These are phyloP conservation scores for Chrysoporthe puriensis DNA, from an alignment of 2,329 filamentous ascomycete genomes.

Conservation along the genomic window DNA sequence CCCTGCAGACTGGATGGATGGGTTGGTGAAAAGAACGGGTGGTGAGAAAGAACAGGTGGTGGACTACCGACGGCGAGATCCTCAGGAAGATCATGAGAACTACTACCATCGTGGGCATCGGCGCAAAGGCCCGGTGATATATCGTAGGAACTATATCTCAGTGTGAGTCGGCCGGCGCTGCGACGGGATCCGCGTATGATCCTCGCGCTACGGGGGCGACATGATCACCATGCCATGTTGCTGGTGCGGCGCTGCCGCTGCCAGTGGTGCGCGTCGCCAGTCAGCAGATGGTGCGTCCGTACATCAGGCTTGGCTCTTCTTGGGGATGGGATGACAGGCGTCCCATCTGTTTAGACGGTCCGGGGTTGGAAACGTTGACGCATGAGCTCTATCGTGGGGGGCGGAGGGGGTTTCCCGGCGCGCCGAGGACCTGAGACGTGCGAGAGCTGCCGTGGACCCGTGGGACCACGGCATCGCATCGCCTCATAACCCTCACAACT, in stretches of 20 bases:
- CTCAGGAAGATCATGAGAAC: not conserved
- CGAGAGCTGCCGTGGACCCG: not conserved
- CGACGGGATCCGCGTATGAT: constrained; percentile 15
- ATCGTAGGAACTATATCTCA: not conserved
- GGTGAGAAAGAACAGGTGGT: constrained; percentile 19
- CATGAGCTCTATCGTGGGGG: constrained; percentile 1
- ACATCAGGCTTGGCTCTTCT: not conserved
- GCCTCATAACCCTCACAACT: not conserved
- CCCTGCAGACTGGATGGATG: constrained; percentile 22
- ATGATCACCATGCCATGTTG: constrained; percentile 4
- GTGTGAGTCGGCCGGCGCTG: not conserved
- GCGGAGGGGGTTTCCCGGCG: not conserved
- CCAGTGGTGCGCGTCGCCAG: not conserved
- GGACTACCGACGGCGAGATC: not conserved
- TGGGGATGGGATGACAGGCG: not conserved
- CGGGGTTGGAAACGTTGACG: constrained; percentile 6
- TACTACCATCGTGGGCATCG: not conserved
- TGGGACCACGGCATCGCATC: not conserved
- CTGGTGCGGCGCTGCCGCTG: not conserved
- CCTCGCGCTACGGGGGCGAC: not conserved
- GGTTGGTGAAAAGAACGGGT: constrained; percentile 11
- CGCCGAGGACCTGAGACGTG: not conserved
- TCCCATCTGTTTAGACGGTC: too few relatives aligned
- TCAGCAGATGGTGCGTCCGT: not conserved
- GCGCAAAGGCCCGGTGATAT: not conserved